These are phyloP conservation scores for Lachnellula hyalina DNA, from an alignment of 2,329 filamentous ascomycete genomes.

Conservation along the genomic window DNA sequence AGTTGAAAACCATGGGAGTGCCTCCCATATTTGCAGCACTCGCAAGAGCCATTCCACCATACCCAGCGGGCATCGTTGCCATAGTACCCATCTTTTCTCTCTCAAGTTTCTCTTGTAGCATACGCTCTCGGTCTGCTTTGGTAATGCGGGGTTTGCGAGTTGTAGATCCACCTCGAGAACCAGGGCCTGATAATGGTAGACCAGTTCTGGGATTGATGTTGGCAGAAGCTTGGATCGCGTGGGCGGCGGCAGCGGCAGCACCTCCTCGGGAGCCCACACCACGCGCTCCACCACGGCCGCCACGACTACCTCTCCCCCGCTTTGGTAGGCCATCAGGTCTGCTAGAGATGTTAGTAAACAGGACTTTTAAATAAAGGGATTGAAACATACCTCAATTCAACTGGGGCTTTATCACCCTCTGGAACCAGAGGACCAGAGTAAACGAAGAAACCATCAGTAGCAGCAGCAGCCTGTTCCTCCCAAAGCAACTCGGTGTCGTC, in stretches of 20 bases:
- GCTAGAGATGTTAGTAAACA: constrained; percentile 32
- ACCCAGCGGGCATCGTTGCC: constrained; percentile 24
- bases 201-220: constrained; percentile 35
- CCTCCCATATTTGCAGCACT: constrained; percentile 25
- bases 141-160: constrained; percentile 79
- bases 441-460: constrained; percentile 95
- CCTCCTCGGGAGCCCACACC: constrained; percentile 59
- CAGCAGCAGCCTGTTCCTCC: constrained; percentile 92
- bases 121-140: constrained; percentile 76
- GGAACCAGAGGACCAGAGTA: constrained; percentile 89
- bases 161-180: constrained; percentile 69
- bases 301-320: constrained; percentile 46
- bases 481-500: constrained; percentile 93
- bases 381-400: constrained; percentile 40
- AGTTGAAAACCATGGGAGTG: constrained; percentile 32
- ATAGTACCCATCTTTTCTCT: constrained; percentile 46
- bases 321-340: constrained; percentile 71
- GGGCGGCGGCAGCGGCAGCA: constrained; percentile 14
- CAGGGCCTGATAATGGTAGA: constrained; percentile 46
- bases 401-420: constrained; percentile 71
- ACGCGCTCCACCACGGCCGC: constrained; percentile 58
- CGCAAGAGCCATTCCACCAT: constrained; percentile 25
- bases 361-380: neutral
- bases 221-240: constrained; percentile 40
- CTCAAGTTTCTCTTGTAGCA: constrained; percentile 76